A percentile compares a stretch with the other conserved stretches of the same genome.
phyloP scores from a whole-genome alignment of 2,329 filamentous ascomycete species.

The Phialemonium atrogriseum region DNA sequence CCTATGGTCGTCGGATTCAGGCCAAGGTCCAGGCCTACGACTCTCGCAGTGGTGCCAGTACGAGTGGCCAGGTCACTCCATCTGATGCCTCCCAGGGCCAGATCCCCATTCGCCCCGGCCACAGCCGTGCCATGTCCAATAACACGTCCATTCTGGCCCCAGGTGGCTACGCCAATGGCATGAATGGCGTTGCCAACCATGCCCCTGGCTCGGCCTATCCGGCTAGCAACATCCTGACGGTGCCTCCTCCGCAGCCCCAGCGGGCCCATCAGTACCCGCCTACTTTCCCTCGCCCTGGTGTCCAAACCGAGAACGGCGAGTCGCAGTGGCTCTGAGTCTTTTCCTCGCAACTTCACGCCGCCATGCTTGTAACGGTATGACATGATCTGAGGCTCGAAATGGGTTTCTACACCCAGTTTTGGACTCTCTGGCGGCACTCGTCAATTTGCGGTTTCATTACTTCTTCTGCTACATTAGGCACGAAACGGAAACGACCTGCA shows the following conservation, averaged over 20 bases:
- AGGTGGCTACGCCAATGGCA: conserved; percentile 20
- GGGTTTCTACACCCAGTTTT: conserved; percentile 2
- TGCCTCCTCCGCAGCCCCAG: conserved; percentile 15
- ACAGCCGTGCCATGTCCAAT: conserved; percentile 33
- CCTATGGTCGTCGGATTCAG: conserved; percentile 88
- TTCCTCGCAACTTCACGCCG: neutral
- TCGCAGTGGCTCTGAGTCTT: conserved; percentile 16
- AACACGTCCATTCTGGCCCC: conserved; percentile 26
- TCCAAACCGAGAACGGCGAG: conserved; percentile 5
- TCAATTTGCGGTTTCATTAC: conserved; percentile 7
- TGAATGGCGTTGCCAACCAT: conserved; percentile 23
- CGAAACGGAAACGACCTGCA: conserved; percentile 15
- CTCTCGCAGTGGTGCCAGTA: conserved; percentile 28
- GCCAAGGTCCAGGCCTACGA: conserved; percentile 70
- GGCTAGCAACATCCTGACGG: conserved; percentile 9
- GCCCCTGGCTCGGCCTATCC: conserved; percentile 11
- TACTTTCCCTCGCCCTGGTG: conserved; percentile 8
- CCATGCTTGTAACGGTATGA: conserved; percentile 7
- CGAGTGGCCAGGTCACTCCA: conserved; percentile 42
- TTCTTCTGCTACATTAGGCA: conserved; percentile 17
- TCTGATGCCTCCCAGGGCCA: conserved; percentile 46
- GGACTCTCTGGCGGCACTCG: conserved; percentile 3
- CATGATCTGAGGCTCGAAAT: conserved; percentile 2
- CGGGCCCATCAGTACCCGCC: conserved; percentile 11
- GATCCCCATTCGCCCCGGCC: conserved; percentile 37